Conservation (phyloP, 2,329 filamentous ascomycete species). For the Byssothecium circinans region DNA sequence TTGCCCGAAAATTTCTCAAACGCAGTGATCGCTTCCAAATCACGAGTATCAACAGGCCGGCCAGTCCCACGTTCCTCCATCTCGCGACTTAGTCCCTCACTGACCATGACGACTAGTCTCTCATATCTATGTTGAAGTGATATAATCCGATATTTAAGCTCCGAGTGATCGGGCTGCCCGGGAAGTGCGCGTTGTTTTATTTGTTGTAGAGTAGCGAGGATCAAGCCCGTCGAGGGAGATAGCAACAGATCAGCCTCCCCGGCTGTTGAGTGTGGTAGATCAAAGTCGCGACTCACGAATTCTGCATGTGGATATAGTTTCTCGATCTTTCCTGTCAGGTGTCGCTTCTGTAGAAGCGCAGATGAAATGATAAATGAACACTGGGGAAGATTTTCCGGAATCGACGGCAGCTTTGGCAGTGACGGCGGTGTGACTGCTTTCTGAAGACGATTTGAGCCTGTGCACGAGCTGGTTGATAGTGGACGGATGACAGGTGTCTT, state of each 20-base stretch:
- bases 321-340: slow-evolving; percentile 56
- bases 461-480: background rate
- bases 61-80: slow-evolving; percentile 22
- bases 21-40: slow-evolving; percentile 51
- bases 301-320: slow-evolving; percentile 52
- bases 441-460: background rate
- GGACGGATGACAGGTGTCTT: background rate
- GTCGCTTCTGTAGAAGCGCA: slow-evolving; percentile 48
- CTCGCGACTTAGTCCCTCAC: slow-evolving; percentile 42
- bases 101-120: slow-evolving; percentile 67
- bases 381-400: slow-evolving; percentile 22
- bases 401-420: slow-evolving; percentile 26
- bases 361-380: slow-evolving; percentile 58
- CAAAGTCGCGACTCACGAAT: slow-evolving; percentile 65
- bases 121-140: slow-evolving; percentile 64
- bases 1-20: slow-evolving; percentile 54
- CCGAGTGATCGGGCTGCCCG: slow-evolving; percentile 49
- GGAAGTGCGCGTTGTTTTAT: slow-evolving; percentile 72
- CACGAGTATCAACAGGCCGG: slow-evolving; percentile 38
- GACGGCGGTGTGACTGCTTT: background rate
- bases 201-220: slow-evolving; percentile 71
- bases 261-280: slow-evolving; percentile 22
- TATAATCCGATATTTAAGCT: slow-evolving; percentile 58
- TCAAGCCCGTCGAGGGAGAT: slow-evolving; percentile 67
- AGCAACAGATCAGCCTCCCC: slow-evolving; percentile 73